Conservation (phyloP, 495 filamentous ascomycete species). For the Aspergillus affinis region DNA sequence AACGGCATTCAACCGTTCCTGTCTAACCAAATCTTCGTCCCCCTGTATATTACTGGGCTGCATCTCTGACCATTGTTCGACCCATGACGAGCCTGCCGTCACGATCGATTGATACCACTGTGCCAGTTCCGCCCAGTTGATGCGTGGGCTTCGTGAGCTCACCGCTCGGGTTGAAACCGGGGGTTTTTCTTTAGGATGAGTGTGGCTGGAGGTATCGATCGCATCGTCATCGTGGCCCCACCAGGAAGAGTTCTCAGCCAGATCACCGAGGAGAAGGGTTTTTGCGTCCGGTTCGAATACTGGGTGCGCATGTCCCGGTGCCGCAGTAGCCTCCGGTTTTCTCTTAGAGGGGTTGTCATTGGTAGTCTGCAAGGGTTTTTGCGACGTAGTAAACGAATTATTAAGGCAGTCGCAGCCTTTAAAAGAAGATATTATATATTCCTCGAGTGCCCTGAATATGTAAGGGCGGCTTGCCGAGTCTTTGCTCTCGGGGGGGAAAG, state of each 20-base stretch:
- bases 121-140: slow-evolving; percentile 71
- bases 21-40: slow-evolving; percentile 27
- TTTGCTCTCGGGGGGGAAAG: slow-evolving; percentile 18
- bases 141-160: slow-evolving; percentile 62
- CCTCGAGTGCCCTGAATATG: slow-evolving; percentile 72
- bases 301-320: slow-evolving; percentile 19
- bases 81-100: slow-evolving; percentile 63
- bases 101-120: slow-evolving; percentile 77
- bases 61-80: slow-evolving; percentile 46
- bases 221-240: slow-evolving; percentile 63
- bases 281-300: slow-evolving; percentile 70
- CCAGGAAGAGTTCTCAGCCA: slow-evolving; percentile 83
- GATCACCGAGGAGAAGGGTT: slow-evolving; percentile 72
- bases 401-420: slow-evolving; percentile 71
- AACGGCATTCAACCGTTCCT: slow-evolving; percentile 31
- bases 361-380: slow-evolving; percentile 24
- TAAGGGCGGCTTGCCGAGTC: slow-evolving; percentile 23
- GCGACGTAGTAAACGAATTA: slow-evolving; percentile 57
- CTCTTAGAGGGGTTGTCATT: slow-evolving; percentile 30
- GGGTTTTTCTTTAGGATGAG: slow-evolving; percentile 27
- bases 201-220: slow-evolving; percentile 23
- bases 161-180: slow-evolving; percentile 40
- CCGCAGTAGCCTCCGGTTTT: slow-evolving; percentile 23
- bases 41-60: slow-evolving; percentile 28
- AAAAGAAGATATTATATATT: slow-evolving; percentile 69